Conservation (phyloP, 1,139 yeast genomes). For the Trichomonascaceae sp. region DNA sequence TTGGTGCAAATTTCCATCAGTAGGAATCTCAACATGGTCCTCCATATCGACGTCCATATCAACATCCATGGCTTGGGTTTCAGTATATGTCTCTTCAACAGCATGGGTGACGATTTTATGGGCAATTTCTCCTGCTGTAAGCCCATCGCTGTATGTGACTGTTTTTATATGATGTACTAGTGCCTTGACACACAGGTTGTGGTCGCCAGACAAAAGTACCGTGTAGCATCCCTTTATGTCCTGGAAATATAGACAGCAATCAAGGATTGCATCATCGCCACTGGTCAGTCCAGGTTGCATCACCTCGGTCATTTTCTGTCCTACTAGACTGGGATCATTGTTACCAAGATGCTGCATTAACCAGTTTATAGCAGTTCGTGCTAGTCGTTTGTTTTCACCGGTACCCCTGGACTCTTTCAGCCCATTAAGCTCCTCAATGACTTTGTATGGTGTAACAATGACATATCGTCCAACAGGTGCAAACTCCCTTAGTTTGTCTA, state of each 20-base stretch:
- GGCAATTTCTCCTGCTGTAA: conserved; percentile 52
- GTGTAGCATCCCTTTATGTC: conserved; percentile 30
- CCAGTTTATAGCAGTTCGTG: conserved; percentile 74
- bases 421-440: conserved; percentile 67
- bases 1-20: too few species aligned
- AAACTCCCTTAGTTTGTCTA: neutral
- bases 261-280: conserved; percentile 80
- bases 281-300: conserved; percentile 28
- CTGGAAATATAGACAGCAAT: conserved; percentile 61
- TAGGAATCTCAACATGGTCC: neutral
- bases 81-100: neutral
- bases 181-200: conserved; percentile 68
- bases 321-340: conserved; percentile 38
- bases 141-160: conserved; percentile 44
- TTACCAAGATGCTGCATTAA: conserved; percentile 46
- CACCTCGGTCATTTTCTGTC: conserved; percentile 49
- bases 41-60: neutral
- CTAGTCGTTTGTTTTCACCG: conserved; percentile 18
- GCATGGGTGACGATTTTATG: conserved; percentile 17
- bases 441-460: conserved; percentile 56
- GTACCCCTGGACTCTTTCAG: conserved; percentile 31
- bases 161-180: conserved; percentile 54
- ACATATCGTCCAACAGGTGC: neutral
- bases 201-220: conserved; percentile 68
- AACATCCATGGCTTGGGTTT: neutral